phyloP scores from a whole-genome alignment of 2,329 filamentous ascomycete species.

The Lizonia empirigonia region DNA sequence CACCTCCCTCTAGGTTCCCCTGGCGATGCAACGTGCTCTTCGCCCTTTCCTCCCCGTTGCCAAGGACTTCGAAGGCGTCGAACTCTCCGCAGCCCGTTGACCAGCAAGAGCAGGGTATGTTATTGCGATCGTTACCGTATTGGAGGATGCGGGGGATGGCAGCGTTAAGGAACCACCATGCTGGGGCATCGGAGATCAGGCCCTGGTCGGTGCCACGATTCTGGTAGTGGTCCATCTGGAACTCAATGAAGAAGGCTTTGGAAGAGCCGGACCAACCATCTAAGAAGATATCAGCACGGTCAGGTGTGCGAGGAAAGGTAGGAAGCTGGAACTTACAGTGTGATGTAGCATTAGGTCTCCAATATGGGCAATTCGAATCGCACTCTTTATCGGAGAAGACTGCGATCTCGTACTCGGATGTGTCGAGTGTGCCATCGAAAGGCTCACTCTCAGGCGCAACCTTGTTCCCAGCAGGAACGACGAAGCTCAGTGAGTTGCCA shows the following conservation, averaged over 20 bases:
- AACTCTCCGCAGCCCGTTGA: slow-evolving; percentile 72
- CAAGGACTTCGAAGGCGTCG: slow-evolving; percentile 75
- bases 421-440: slow-evolving; percentile 54
- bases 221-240: slow-evolving; percentile 64
- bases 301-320: background rate
- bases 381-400: slow-evolving; percentile 52
- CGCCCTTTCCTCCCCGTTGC: slow-evolving; percentile 66
- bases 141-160: slow-evolving; percentile 72
- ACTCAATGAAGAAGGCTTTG: slow-evolving; percentile 76
- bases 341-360: slow-evolving; percentile 56
- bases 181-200: slow-evolving; percentile 69
- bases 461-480: slow-evolving; percentile 53
- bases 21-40: slow-evolving; percentile 71
- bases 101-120: slow-evolving; percentile 72
- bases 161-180: slow-evolving; percentile 77
- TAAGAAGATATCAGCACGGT: slow-evolving; percentile 35
- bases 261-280: slow-evolving; percentile 73
- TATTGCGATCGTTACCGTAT: slow-evolving; percentile 60
- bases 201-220: slow-evolving; percentile 41
- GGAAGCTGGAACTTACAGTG: slow-evolving; percentile 50
- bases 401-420: slow-evolving; percentile 44
- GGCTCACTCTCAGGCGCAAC: slow-evolving; percentile 56
- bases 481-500: slow-evolving; percentile 64
- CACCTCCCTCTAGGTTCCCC: slow-evolving; percentile 64
- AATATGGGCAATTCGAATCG: slow-evolving; percentile 54